Percentiles rank a stretch among this genome's conserved stretches.
Conservation (phyloP, 129 eudicot genomes). For the Calendula officinalis region DNA sequence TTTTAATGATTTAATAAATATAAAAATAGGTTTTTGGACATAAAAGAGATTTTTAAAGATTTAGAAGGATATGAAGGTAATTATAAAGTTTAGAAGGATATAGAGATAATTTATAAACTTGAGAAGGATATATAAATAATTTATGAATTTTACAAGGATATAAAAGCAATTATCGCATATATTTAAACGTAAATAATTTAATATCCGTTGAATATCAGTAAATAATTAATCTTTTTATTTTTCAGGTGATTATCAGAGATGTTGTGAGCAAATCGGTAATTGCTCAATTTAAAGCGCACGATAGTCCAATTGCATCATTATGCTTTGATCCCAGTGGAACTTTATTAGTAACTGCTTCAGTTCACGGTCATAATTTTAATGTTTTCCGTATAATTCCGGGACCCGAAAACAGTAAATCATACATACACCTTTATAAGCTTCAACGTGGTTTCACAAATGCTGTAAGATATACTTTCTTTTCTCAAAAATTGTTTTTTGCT, state of each 20-base stretch:
- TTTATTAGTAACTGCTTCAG: conserved; percentile 88
- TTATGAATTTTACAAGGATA: no score
- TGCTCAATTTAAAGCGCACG: conserved; percentile 89
- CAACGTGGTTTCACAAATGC: conserved; percentile 94
- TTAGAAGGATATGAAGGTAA: no score
- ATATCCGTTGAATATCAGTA: no score
- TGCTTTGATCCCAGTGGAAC: conserved; percentile 89
- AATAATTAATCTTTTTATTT: neutral
- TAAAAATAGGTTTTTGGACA: no score
- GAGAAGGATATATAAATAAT: no score
- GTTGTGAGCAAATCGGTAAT: conserved; percentile 72
- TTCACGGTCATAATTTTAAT: conserved; percentile 90
- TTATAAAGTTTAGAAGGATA: no score
- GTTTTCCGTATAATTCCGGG: conserved; percentile 70
- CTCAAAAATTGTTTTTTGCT: conserved; percentile 2
- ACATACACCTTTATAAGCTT: conserved; percentile 77
- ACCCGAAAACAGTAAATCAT: conserved; percentile 44
- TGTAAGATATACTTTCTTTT: conserved; percentile 37
- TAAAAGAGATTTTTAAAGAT: no score
- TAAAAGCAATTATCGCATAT: no score
- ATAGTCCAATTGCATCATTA: conserved; percentile 75
- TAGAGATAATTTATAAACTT: no score
- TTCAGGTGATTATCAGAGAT: conserved; percentile 80
- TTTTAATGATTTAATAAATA: no score
- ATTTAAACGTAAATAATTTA: no score